These are phyloP conservation scores for Ceratocystiopsis brevicomis DNA, from an alignment of 2,329 filamentous ascomycete species.

Conservation along the genomic window DNA sequence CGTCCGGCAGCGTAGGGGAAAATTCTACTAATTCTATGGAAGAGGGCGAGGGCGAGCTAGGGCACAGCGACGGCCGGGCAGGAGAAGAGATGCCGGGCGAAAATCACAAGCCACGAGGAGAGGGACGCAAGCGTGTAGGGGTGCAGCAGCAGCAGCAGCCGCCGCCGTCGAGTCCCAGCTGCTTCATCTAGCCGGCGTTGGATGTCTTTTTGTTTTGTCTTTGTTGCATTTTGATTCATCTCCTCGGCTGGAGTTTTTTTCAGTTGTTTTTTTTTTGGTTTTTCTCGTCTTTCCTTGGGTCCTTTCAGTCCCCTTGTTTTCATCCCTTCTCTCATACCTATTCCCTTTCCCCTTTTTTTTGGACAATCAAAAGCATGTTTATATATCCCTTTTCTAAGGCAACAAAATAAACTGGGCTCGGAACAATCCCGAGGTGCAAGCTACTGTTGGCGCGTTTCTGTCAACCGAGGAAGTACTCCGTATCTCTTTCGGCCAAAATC, in stretches of 20 bases:
- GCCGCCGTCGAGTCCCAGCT: conserved; percentile 3
- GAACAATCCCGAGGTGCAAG: too few relatives aligned
- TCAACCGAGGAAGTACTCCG: too few relatives aligned
- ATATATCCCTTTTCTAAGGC: background rate
- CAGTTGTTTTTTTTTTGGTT: background rate
- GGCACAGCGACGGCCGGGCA: too few relatives aligned
- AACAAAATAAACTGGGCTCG: too few relatives aligned
- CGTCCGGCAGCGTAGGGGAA: background rate
- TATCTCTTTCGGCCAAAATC: too few relatives aligned
- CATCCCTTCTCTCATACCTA: background rate
- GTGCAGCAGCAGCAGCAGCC: background rate
- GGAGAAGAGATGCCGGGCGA: too few relatives aligned
- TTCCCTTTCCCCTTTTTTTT: background rate
- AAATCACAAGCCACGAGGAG: too few relatives aligned
- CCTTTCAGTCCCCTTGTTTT: background rate
- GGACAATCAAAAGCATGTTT: background rate
- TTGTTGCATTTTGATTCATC: background rate
- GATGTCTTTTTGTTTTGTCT: background rate
- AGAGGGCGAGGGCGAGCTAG: too few relatives aligned
- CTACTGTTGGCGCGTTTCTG: too few relatives aligned
- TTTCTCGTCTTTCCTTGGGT: background rate
- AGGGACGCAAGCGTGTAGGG: too few relatives aligned
- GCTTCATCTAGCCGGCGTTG: conserved; percentile 6
- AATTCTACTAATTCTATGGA: too few relatives aligned
- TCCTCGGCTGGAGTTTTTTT: background rate